Base-by-base conservation (phyloP, 2,329 filamentous ascomycete species). In the Paecilomyces sp. region DNA sequence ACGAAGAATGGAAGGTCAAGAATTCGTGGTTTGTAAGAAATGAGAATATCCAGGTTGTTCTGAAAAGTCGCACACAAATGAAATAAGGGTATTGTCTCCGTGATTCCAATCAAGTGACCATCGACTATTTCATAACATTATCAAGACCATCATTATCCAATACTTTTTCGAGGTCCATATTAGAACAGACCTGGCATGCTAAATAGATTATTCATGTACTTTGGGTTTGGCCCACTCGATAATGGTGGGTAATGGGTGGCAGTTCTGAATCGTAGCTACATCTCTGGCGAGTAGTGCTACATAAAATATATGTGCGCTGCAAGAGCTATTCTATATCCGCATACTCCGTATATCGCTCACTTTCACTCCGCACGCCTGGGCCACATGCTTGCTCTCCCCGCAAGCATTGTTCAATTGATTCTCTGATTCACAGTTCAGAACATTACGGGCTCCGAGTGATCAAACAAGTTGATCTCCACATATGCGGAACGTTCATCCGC, bases 1-100 rank as follows among this genome's bases (percentile, higher is more conserved):
- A 60, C 13, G 68, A 73, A 60, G 70, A 77, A 58, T 77, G 75
- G 75, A 64, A 72, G 30, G 51, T 78, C n/a, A 68, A 70, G 34
- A 76, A 76, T 60, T 72, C 72, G 54, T 77, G 74, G 75, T 77
- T 78, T 58, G 68, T 77, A 5, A 71, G 73, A 64, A 73, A 75
- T 56, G 69, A 56, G 33, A 41, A 64, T 41, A 53, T 65, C 11
- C 58, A 58, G 24, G 61, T 64, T 50, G 55, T 50, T 2, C 12
- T 64, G 13, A 60, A 41, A 47, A 4, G 15, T 47, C 41, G 41
- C 6, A 3, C 41, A 18, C n/a, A 47, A 47, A 28, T 41, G 2
- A 18, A 6, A 18, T 47, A 15, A 15, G 41, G 3, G 41, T 3
- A 47, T 11, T 15, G n/a, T 41, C 7, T 22, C 22, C 22, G 22